A percentile compares a stretch with the other conserved stretches of the same genome.
These are phyloP conservation scores for Malus sylvestris DNA, from an alignment of 306 rosid genomes.

Conservation along the genomic window DNA sequence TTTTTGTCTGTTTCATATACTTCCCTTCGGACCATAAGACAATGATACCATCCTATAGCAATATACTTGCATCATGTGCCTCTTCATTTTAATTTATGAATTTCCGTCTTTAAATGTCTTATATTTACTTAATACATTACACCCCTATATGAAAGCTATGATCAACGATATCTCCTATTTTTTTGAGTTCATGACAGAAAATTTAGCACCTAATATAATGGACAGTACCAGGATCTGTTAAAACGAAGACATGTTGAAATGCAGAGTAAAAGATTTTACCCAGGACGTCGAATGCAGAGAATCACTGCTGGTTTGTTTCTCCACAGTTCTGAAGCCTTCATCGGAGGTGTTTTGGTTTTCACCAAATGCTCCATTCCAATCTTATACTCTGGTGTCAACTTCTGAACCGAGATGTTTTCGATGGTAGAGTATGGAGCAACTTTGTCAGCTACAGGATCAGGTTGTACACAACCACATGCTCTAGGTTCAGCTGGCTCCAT, in stretches of 20 bases:
- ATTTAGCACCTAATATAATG: neutral
- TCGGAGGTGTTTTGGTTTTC: conserved; percentile 68
- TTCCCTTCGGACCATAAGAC: neutral
- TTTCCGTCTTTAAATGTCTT: neutral
- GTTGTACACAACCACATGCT: conserved; percentile 66
- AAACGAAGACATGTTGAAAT: neutral
- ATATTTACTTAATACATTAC: neutral
- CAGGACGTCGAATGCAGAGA: conserved; percentile 83
- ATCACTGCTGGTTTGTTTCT: conserved; percentile 57
- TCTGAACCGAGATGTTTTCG: conserved; percentile 67
- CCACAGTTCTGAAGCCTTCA: conserved; percentile 79
- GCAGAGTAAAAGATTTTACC: conserved; percentile 38
- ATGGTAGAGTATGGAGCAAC: conserved; percentile 57
- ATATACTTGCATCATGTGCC: neutral
- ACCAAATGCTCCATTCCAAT: conserved; percentile 75
- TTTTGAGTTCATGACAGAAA: neutral
- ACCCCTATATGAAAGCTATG: neutral
- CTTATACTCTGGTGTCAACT: conserved; percentile 72
- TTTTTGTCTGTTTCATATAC: neutral
- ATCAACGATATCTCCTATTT: neutral
- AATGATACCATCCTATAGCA: neutral
- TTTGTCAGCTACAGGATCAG: conserved; percentile 51
- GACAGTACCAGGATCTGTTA: neutral
- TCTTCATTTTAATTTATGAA: neutral
- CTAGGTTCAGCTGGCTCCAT: conserved; percentile 62